Conservation (phyloP, 768 basidiomycete genomes). For the Hemileccinum rubropunctum region DNA sequence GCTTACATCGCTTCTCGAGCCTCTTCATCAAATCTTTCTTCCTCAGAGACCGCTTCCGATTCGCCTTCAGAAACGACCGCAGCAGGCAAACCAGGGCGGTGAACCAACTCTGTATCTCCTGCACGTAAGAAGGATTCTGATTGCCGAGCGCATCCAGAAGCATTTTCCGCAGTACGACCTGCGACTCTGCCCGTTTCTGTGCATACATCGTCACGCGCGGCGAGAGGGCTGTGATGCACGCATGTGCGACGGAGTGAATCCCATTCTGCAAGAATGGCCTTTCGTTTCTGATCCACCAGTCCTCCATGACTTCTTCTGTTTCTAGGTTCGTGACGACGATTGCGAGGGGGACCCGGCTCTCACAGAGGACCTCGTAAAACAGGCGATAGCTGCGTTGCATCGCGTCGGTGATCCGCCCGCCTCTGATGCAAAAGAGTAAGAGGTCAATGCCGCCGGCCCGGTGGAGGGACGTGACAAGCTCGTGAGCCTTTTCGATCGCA, state of each 20-base stretch:
- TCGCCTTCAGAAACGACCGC: too few relatives aligned
- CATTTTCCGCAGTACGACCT: neutral
- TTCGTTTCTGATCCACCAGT: constrained; percentile 13
- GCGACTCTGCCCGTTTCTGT: constrained; percentile 5
- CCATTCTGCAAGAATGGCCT: neutral
- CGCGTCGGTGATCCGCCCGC: constrained; percentile 1
- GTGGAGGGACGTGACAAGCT: constrained; percentile 3
- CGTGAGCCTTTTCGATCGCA: constrained; percentile 10
- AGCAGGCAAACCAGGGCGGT: too few relatives aligned
- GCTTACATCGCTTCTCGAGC: too few relatives aligned
- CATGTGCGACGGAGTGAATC: constrained; percentile 5
- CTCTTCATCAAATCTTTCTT: too few relatives aligned
- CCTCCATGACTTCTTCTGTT: constrained; percentile 4
- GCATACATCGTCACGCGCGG: neutral
- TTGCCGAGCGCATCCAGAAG: neutral
- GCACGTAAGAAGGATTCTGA: neutral
- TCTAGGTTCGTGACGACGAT: constrained; percentile 14
- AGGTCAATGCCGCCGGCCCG: constrained; percentile 10
- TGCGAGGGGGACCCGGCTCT: constrained; percentile 5
- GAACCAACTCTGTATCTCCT: constrained; percentile 4
- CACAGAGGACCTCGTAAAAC: constrained; percentile 15
- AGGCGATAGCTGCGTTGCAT: constrained; percentile 11
- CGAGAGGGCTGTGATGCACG: constrained; percentile 10
- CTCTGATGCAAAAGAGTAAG: constrained; percentile 13
- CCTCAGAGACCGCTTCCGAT: too few relatives aligned